Base-by-base conservation (phyloP, 1,284 basidiomycete genomes). In the Takashimella tepidaria region DNA sequence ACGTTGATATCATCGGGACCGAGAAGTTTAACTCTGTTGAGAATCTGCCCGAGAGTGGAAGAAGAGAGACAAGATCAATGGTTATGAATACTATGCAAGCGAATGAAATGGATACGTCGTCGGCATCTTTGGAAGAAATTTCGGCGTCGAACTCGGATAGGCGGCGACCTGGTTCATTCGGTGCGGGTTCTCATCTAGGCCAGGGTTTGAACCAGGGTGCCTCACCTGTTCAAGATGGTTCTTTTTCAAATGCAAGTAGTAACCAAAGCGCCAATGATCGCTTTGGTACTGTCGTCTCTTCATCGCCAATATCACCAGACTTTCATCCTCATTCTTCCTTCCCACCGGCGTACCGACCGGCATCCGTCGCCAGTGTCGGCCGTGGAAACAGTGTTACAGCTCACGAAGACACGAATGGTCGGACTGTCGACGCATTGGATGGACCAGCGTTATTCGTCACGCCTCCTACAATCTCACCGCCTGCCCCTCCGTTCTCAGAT, bases 331-430 rank as follows among this genome's bases (percentile, higher is more conserved):
- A 37, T 16, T 54, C 64, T 21, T 61, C 64, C 54, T 69, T 72
- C 56, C 70, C 69, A 3, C 72, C 72, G 0, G 72, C 72, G 1
- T 74, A 74, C 48, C 64, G 72, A n/a, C 72, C 72, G 1, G 72
- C 72, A 2, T 71, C 70, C 2, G 64, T 73, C 12, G 60, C 64
- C 13, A 60, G 65, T 11, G 21, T 63, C 21, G 23, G n/a, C n/a
- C 47, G 19, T 25, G 22, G 5, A 11, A 40, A 54, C 10, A 16
- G 4, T 19, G 43, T 41, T 16, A 40, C 20, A 44, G 21, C 52
- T 3, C 22, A 27, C 12, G n/a, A n/a, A n/a, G n/a, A n/a, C n/a
- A n/a, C n/a, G n/a, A n/a, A n/a, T n/a, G n/a, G n/a, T n/a, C n/a
- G n/a, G n/a, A 1, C 16, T 11, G 23, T 5, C 24, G 16, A 21